Evolutionary conservation across 495 filamentous ascomycete species (phyloP).

Genomic region (Bacidia gigantensis): DNA sequence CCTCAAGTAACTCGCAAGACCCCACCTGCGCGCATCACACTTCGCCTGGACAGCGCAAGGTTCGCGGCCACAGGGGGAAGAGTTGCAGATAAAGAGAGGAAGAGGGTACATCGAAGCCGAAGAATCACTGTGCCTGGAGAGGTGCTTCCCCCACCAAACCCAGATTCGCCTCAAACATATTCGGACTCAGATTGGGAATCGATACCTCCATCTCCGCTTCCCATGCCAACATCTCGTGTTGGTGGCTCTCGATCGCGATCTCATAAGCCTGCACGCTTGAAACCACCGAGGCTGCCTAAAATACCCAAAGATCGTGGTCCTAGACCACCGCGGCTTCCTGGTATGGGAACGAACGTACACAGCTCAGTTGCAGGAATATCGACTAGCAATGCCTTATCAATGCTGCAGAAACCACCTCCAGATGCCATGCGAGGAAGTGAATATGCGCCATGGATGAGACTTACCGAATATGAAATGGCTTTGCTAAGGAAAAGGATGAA

Average conservation of each 20-base stretch:
- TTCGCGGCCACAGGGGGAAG: slow-evolving; percentile 20
- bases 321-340: slow-evolving; percentile 32
- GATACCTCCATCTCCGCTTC: slow-evolving; percentile 21
- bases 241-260: slow-evolving; percentile 17
- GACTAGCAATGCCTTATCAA: slow-evolving; percentile 66
- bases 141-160: slow-evolving; percentile 32
- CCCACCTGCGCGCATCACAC: slow-evolving; percentile 43
- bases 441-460: slow-evolving; percentile 75
- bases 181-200: slow-evolving; percentile 27
- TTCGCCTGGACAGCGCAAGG: slow-evolving; percentile 44
- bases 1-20: slow-evolving; percentile 41
- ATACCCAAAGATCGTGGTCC: slow-evolving; percentile 30
- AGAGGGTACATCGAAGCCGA: slow-evolving; percentile 29
- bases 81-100: slow-evolving; percentile 18
- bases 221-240: slow-evolving; percentile 25
- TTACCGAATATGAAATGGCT: slow-evolving; percentile 86
- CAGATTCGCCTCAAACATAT: slow-evolving; percentile 25
- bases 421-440: slow-evolving; percentile 61
- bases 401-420: slow-evolving; percentile 62
- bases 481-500: slow-evolving; percentile 92
- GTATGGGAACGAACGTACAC: slow-evolving; percentile 41
- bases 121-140: slow-evolving; percentile 31
- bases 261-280: slow-evolving; percentile 19
- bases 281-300: slow-evolving; percentile 17
- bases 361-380: slow-evolving; percentile 50